Evolutionary conservation across 305 asterid species (phyloP), one percentile per base, ranked within the genome.

Genomic region (Fraxinus velutina): DNA sequence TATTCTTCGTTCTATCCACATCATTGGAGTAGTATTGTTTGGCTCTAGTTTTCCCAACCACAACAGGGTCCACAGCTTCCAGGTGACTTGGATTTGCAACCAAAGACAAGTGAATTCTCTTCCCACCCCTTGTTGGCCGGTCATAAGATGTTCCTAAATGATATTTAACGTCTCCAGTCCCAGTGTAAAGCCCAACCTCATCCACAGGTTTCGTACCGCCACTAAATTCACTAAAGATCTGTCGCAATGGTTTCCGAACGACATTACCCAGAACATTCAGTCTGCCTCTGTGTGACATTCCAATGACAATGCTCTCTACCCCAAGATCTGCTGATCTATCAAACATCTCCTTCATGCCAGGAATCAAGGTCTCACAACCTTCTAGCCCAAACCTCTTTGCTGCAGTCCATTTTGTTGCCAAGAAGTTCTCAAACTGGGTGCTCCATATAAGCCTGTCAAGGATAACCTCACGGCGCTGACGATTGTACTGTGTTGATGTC

Each of bases 291-390:
- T 95, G 99, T 0, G 99, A 92, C 98, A 95, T 95, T 78, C 99
- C 99, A 85, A 93, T 93, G 71, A 95, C 99, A 83, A 95, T 95
- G 89, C 88, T 95, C 90, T 95, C 98, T 10, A 95, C 99, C 79
- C 99, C 99, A 72, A 93, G 97, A 85, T 95, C 99, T 30, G 99
- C 95, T 80, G 99, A 87, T 86, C 93, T 88, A 82, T 95, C 98
- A 84, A 95, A 95, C 99, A 95, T 95, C 88, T 95, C 99, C 91
- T 95, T 95, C 98, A 95, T 95, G 75, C 98, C 99, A 77, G 99
- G 98, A 84, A 95, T 95, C 97, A 95, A 88, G 10, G 99, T 95
- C 88, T 95, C 99, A 75, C 96, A 93, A 32, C 99, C 99, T 91
- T 95, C 98, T 71, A 95, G 94, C 79, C 99, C 99, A 84, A 95